Evolutionary conservation across 768 basidiomycete species (phyloP), one percentile per base, ranked within the genome.

Genomic region (Cystofilobasidium macerans): DNA sequence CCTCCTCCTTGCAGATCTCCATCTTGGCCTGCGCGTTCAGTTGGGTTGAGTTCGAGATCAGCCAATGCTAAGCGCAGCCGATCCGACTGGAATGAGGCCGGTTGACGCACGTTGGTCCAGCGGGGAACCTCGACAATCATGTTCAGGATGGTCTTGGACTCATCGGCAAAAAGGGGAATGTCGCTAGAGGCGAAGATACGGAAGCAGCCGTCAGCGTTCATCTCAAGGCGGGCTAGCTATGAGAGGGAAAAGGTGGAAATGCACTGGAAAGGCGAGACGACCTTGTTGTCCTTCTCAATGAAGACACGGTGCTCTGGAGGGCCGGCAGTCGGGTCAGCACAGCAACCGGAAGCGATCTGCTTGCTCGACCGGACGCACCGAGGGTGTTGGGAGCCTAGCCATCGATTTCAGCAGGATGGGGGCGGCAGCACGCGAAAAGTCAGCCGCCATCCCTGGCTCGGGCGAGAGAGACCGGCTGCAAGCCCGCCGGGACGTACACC

Each of bases 1-100:
- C 62, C 78, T 98, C 94, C 73, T 95, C 92, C 79, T 95, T 99
- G 78, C 83, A 94, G 77, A 95, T 95, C 80, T 99, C 95, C 87
- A 98, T 88, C 83, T 99, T 98, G 62, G 95, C 95, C 81, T 99
- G 45, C 20, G 13, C 28, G 33, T 3, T 20, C 11, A 22, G 48
- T 4, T 3, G 24, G 38, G 24, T 42, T 16, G 30, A 3, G 60
- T 3, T 9, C 22, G 24, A 14, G 30, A 30, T 30, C n/a, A 13
- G 28, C 20, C 32, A 24, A 16, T 9, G 28, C 6, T 28, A 38
- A 42, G 28, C 22, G 48, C 51, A 53, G 57, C 32, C 32, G 56
- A 57, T 51, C 38, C 18, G 30, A 28, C 40, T 9, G 18, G 4
- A 62, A 42, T 22, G 18, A 28, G 20, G 22, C 11, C 26, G 14